Base-by-base conservation (phyloP, 1,284 basidiomycete species). In the Heimioporus punctisporus region DNA sequence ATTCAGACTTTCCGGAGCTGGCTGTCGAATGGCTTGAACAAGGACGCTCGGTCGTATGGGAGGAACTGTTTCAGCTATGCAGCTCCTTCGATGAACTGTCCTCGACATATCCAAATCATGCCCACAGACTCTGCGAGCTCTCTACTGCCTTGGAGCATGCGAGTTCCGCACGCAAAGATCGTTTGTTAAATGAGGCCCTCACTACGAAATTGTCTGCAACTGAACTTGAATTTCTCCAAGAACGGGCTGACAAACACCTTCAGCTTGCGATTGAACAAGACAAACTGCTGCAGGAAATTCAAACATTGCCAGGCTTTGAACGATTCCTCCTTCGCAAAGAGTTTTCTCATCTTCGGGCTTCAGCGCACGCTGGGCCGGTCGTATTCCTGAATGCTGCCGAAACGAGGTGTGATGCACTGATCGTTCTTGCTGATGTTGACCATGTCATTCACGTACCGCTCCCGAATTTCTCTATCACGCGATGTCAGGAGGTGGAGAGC, bases 241-340 rank as follows among this genome's bases (percentile, higher is more conserved):
- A 43, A 24, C 26, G 49, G 10, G 44, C 50, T 7, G 8, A 43
- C 11, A 17, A 11, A 15, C 50, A 56, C 24, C 47, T 42, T 12
- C 6, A 8, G 7, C 43, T 57, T 7, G 49, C 56, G 3, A 45
- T 55, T 6, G 44, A 56, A 14, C 48, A 50, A 30, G 54, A 57
- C 12, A 14, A 30, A 8, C 27, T 57, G 0, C 34, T 56, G 1
- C 11, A 4, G 5, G 31, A 30, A 9, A 44, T 57, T 9, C 44
- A 54, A 1, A 2, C 0, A 0, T 34, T 56, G 1, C 45, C 41
- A 2, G 54, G 49, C 4, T 57, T 57, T 2, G 46, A 56, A 14
- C 40, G 31, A 17, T 55, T 56, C 39, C 44, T 56, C 0, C 43
- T 43, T 19, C 42, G 9, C 15, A 43, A 26, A 11, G 25, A 25